These are phyloP conservation scores for Gossypium trilobum DNA, from an alignment of 441 rosid genomes.

Conservation along the genomic window DNA sequence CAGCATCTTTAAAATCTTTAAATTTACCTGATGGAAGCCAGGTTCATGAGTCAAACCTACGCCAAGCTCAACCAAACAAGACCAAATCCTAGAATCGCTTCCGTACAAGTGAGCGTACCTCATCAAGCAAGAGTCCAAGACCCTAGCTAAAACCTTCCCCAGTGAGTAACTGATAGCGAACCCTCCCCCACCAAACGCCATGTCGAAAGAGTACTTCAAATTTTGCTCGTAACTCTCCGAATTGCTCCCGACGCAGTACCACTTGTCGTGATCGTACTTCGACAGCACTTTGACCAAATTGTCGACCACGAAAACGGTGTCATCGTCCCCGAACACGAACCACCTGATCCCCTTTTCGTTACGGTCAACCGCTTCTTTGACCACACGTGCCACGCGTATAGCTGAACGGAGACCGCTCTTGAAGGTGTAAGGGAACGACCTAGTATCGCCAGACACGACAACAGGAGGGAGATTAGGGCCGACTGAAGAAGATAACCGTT, in stretches of 20 bases:
- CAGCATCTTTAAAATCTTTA: background rate
- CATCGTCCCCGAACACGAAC: constrained; percentile 94
- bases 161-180: constrained; percentile 67
- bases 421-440: constrained; percentile 62
- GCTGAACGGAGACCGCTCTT: constrained; percentile 70
- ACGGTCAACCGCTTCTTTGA: constrained; percentile 62
- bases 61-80: constrained; percentile 85
- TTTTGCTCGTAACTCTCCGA: constrained; percentile 82
- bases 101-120: constrained; percentile 74
- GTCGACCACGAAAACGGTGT: constrained; percentile 74
- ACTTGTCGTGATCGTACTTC: constrained; percentile 58
- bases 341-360: constrained; percentile 53
- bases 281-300: constrained; percentile 59
- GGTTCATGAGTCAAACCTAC: constrained; percentile 72
- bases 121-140: constrained; percentile 66
- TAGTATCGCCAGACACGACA: constrained; percentile 44
- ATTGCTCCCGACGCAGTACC: constrained; percentile 70
- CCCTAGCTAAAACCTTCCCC: constrained; percentile 50
- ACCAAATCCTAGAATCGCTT: constrained; percentile 68
- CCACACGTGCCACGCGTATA: constrained; percentile 68
- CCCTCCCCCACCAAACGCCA: constrained; percentile 94
- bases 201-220: constrained; percentile 55
- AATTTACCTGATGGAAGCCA: constrained; percentile 82
- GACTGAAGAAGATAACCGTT: constrained; percentile 11
- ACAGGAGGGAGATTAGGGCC: constrained; percentile 50